phyloP scores from a whole-genome alignment of 345 rosid species.

The Erucastrum elatum region DNA sequence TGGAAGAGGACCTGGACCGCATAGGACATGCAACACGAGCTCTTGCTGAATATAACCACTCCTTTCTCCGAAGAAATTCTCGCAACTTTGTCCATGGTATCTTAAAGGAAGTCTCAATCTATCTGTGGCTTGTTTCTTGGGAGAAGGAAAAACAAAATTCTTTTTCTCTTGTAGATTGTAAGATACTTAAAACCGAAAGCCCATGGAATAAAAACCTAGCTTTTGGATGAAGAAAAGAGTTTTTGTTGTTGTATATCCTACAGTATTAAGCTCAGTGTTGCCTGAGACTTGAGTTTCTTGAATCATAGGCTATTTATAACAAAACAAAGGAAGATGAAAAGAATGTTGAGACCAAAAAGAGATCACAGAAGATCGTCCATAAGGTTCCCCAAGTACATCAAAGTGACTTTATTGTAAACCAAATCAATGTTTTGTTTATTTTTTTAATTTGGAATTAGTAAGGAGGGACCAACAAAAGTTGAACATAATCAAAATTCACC shows the following conservation, averaged over 20 bases:
- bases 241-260: not conserved
- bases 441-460: not conserved
- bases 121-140: conserved; percentile 17
- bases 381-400: conserved; percentile 33
- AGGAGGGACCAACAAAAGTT: conserved; percentile 18
- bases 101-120: not conserved
- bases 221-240: not conserved
- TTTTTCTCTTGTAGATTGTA: not conserved
- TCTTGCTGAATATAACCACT: conserved; percentile 77
- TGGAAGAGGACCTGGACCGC: conserved; percentile 70
- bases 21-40: conserved; percentile 77
- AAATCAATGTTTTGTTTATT: not conserved
- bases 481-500: conserved; percentile 12
- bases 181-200: conserved; percentile 17
- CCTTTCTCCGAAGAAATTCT: conserved; percentile 68
- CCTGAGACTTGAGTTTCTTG: conserved; percentile 35
- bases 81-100: conserved; percentile 64
- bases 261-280: conserved; percentile 20
- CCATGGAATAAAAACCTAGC: conserved; percentile 13
- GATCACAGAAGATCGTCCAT: conserved; percentile 21
- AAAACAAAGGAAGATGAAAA: conserved; percentile 20
- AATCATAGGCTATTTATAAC: conserved; percentile 35
- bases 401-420: conserved; percentile 31
- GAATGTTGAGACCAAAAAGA: conserved; percentile 19
- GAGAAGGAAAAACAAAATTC: not conserved